Conservation (phyloP, 495 filamentous ascomycete genomes). For the Podospora tetraspora region DNA sequence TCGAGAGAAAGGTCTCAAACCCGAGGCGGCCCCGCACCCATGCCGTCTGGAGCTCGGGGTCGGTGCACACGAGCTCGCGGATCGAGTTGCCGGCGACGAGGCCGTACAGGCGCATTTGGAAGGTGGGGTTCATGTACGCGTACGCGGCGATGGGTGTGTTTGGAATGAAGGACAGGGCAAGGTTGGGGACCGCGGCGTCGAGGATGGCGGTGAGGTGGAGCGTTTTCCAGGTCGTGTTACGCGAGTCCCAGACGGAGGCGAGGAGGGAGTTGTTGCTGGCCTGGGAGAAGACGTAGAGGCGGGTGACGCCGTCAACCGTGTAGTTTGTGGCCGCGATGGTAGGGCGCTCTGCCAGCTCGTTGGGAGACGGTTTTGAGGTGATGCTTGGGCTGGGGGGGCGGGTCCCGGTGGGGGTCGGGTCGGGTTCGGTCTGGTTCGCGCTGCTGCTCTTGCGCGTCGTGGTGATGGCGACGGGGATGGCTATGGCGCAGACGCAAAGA, state of each 20-base stretch:
- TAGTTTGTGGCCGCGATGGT: not conserved
- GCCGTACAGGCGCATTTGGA: conserved; percentile 1
- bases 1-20: not conserved
- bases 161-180: not conserved
- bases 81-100: not conserved
- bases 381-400: not conserved
- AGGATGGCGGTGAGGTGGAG: not conserved
- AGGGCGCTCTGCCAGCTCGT: not conserved
- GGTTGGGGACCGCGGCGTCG: too few relatives aligned
- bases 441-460: not conserved
- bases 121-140: not conserved
- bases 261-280: not conserved
- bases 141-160: conserved; percentile 1
- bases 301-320: not conserved
- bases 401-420: not conserved
- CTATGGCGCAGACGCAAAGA: not conserved
- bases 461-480: not conserved
- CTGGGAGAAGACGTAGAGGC: not conserved
- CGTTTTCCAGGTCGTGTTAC: not conserved
- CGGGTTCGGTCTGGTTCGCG: not conserved
- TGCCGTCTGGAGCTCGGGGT: not conserved
- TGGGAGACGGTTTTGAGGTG: not conserved
- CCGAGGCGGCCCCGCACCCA: not conserved
- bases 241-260: not conserved
- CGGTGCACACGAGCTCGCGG: not conserved